phyloP scores from a whole-genome alignment of 1,284 basidiomycete species.

The Ganoderma sinense region DNA sequence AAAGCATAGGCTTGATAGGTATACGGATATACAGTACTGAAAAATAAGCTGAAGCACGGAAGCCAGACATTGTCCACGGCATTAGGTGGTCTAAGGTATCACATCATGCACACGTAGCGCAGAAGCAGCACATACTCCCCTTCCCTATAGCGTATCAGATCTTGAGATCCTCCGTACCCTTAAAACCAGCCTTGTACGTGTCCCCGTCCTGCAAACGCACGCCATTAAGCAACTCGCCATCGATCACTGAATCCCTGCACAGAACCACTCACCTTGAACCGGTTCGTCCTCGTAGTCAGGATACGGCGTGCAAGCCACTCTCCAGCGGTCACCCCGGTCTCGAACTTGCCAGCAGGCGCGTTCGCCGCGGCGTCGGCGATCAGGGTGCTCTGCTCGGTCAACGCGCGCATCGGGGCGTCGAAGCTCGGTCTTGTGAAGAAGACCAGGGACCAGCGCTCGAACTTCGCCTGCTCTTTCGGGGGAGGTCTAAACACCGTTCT shows the following conservation, averaged over 20 bases:
- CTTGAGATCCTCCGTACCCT: not conserved
- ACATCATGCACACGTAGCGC: too few relatives aligned
- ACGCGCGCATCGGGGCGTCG: conserved; percentile 33
- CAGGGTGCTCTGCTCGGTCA: conserved; percentile 25
- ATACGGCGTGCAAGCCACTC: conserved; percentile 12
- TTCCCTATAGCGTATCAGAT: not conserved
- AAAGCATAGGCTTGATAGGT: too few relatives aligned
- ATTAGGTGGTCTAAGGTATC: too few relatives aligned
- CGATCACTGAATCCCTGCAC: not conserved
- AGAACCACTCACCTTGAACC: not conserved
- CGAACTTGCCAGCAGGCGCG: conserved; percentile 1
- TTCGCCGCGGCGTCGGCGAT: conserved; percentile 4
- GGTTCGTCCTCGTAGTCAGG: conserved; percentile 19
- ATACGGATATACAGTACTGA: too few relatives aligned
- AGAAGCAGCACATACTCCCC: too few relatives aligned
- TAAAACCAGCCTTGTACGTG: not conserved
- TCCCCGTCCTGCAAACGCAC: not conserved
- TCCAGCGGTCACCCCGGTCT: conserved; percentile 9
- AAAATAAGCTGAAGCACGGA: too few relatives aligned
- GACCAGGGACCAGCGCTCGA: conserved; percentile 44
- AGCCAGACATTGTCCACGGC: too few relatives aligned
- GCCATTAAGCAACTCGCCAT: not conserved
- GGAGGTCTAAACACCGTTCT: conserved; percentile 31
- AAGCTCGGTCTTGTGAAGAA: conserved; percentile 47
- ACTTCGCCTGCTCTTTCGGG: conserved; percentile 38